Base-by-base conservation (phyloP, 805 yeast genomes). In the Sugiyamaella qingdaonensis region DNA sequence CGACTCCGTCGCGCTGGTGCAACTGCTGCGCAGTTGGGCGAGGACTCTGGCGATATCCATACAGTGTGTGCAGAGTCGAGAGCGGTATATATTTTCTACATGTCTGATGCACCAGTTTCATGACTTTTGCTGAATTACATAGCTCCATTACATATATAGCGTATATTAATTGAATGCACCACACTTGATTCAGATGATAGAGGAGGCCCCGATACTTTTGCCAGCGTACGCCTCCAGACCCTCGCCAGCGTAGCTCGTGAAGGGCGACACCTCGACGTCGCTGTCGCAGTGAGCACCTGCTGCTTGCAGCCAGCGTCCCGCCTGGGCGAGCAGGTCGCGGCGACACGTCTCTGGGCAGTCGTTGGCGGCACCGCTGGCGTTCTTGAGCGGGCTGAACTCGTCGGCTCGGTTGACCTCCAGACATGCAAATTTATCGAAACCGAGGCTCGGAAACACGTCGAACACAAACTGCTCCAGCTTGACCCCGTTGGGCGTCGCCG, bases 391-490 rank as follows among this genome's bases (percentile, higher is more conserved):
- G 16, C 96, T 85, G 65, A 94, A 94, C 69, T 94, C 99, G 54
- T 82, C 83, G 2, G 73, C 58, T 68, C 99, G 81, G 36, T 80
- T 86, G 19, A 94, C 99, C 72, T 94, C 99, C 54, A 94, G 76
- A 66, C 95, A 88, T 0, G 96, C 99, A 68, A 94, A 94, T 63
- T 80, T 80, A 13, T 68, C 66, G 57, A 91, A 66, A 10, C 80
- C 78, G 34, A 94, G 85, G 31, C 83, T 78, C 48, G 91, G 91
- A 72, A 94, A 94, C 21, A 94, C 95, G 66, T 94, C 99, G 73
- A 94, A 94, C 53, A 94, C 95, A 64, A 94, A 94, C 68, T 92
- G 98, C 69, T 94, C 99, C 65, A 94, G 77, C 68, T 94, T 94
- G 65, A 92, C 84, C 42, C 98, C 99, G 68, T 94, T 94, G 46